A percentile compares a stretch with the other conserved stretches of the same genome.
phyloP scores from a whole-genome alignment of 306 rosid species.

The Ormosia emarginata region DNA sequence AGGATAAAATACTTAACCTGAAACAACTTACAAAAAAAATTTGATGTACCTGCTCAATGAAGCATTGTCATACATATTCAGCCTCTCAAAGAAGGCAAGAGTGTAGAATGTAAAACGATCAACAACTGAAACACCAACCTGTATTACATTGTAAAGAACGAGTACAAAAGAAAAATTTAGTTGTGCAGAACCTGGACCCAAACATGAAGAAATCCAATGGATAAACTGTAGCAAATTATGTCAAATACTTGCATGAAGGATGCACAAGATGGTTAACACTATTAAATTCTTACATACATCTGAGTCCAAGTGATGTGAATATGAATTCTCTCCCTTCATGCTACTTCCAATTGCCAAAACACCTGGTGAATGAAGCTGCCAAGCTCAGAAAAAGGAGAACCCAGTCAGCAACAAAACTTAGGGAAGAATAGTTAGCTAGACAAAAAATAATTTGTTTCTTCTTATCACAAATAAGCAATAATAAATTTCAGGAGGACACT shows the following conservation, averaged over 20 bases:
- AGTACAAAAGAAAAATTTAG: slow-evolving; percentile 12
- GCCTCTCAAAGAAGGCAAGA: slow-evolving; percentile 85
- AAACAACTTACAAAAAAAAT: neutral
- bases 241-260: neutral
- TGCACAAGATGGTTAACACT: neutral
- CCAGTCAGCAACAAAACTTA: slow-evolving; percentile 29
- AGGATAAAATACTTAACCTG: neutral
- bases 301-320: slow-evolving; percentile 95
- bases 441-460: too few species aligned
- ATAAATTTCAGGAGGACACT: neutral
- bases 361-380: slow-evolving; percentile 95
- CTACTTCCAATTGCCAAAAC: slow-evolving; percentile 98
- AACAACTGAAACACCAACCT: slow-evolving; percentile 97
- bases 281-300: slow-evolving; percentile 59
- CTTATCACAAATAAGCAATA: slow-evolving; percentile 2
- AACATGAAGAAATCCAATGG: neutral
- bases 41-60: slow-evolving; percentile 74
- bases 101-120: slow-evolving; percentile 96
- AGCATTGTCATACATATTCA: slow-evolving; percentile 91
- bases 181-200: neutral
- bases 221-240: slow-evolving; percentile 10
- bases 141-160: slow-evolving; percentile 18
- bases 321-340: slow-evolving; percentile 96
- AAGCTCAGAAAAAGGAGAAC: slow-evolving; percentile 30
- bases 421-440: neutral